Evolutionary conservation across 78 protist species (phyloP), one percentile per base, ranked within the genome.

Genomic region (Protostelium mycophagum): DNA sequence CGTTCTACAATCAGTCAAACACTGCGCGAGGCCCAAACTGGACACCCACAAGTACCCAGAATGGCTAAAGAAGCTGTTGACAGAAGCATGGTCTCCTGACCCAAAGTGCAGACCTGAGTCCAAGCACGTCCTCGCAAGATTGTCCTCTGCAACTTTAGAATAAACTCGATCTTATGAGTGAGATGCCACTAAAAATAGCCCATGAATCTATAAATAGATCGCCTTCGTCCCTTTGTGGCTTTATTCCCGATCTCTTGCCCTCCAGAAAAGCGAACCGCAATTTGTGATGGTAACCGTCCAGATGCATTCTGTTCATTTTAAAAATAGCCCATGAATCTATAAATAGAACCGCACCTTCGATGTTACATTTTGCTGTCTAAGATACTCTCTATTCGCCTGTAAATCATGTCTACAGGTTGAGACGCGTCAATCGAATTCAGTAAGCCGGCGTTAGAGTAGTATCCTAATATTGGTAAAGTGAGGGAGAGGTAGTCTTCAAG

Each of bases 371-470:
- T 16, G 73, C 73, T 16, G 73, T 51, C 5, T 5, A 5, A 16
- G 16, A 16, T 51, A 16, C 73, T 51, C 73, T 51, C 73, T 51
- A 51, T 51, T 51, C 16, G 5, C 16, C 73, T 16, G 16, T 51
- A 51, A 16, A 51, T 16, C 5, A 25, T 16, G 73, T 51, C 73
- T 16, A 51, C 73, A 25, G 73, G 16, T 83, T 84, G 37, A 9
- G 94, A 87, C 34, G 91, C 94, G 38, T 91, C 94, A 37, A 91
- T 83, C n/a, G 91, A 85, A 35, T 89, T 88, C 16, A 92, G 90
- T 87, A 63, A 86, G 28, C 90, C 90, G 35, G 63, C 36, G 25
- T 92, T 86, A 36, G 85, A 38, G 51, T 92, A 92, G 85, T 92
- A 92, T 28, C 83, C 63, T 28, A 89, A 83, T 38, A 92, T 91